phyloP scores from a whole-genome alignment of 2,329 filamentous ascomycete species.

The Lecanosticta acicola region DNA sequence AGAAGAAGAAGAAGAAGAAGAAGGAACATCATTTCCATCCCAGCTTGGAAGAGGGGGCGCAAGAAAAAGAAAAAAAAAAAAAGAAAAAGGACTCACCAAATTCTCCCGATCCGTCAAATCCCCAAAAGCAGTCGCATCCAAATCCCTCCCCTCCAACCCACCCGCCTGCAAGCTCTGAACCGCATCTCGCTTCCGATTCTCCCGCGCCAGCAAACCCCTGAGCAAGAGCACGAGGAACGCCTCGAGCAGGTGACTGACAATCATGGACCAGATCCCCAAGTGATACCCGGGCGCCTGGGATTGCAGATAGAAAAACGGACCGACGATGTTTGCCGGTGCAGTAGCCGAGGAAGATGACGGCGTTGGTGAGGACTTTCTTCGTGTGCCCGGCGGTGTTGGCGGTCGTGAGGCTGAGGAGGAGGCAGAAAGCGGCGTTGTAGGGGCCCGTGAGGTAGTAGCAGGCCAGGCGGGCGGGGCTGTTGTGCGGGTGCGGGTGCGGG shows the following conservation, averaged over 20 bases:
- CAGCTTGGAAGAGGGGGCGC: too few species aligned
- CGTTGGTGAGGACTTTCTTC: conserved; percentile 61
- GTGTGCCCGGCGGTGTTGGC: conserved; percentile 53
- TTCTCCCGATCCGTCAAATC: conserved; percentile 46
- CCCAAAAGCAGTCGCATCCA: conserved; percentile 48
- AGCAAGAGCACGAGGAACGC: conserved; percentile 42
- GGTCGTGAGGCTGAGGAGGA: conserved; percentile 46
- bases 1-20: neutral
- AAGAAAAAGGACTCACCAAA: neutral
- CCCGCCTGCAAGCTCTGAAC: conserved; percentile 44
- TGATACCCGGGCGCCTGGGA: conserved; percentile 48
- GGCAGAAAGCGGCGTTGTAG: conserved; percentile 48
- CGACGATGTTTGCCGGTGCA: conserved; percentile 50
- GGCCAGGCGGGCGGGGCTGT: conserved; percentile 50
- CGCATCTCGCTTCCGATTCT: conserved; percentile 47
- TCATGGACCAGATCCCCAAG: conserved; percentile 54
- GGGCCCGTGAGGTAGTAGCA: conserved; percentile 54
- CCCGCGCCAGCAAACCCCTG: conserved; percentile 44
- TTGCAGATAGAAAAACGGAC: conserved; percentile 58
- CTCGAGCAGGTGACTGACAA: conserved; percentile 50
- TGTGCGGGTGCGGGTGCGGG: conserved; percentile 35
- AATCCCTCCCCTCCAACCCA: conserved; percentile 43
- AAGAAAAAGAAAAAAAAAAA: neutral
- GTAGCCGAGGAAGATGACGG: conserved; percentile 50
- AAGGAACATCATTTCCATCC: neutral